Base-by-base conservation (phyloP, 2,329 filamentous ascomycete species). In the Amesomyces nigricolor region DNA sequence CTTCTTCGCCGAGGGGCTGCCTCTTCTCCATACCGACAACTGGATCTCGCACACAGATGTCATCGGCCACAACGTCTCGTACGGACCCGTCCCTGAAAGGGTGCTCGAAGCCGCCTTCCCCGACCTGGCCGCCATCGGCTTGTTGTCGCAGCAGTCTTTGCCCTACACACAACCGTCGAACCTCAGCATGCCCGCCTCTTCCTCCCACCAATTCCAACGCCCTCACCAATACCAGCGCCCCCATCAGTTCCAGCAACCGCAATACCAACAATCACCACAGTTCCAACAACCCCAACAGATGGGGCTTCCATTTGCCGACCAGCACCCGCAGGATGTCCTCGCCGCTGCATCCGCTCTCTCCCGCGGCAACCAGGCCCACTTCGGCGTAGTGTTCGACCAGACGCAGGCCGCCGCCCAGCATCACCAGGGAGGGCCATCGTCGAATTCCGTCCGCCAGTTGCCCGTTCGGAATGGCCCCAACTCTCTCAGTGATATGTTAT, bases 41-140 rank as follows among this genome's bases (percentile, higher is more conserved):
- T 84, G 80, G 80, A 68, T 82, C 56, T 71, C 86, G 17, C 85
- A 84, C 5, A 84, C 84, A 1, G 77, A 77, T 47, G 83, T 87
- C 61, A 80, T 88, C 71, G 84, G 84, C 49, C 82, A 84, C 11
- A 75, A 56, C 11, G 53, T 55, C 5, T 50, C 50, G 11, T 49
- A 50, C 14, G 51, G 54, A 17, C 44, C 39, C 29, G 43, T 35
- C 4, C 32, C 32, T n/a, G 39, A 14, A 19, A 44, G 35, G n/a
- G 37, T 49, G 26, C 8, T 45, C 17, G 46, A 50, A 29, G 11
- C 37, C 4, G 26, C 16, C 14, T 49, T 44, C 17, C 37, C 53
- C 2, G 47, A 35, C 40, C 17, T 50, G 17, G 38, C 57, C 16
- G 11, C 38, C 19, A 14, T 47, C 39, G 64, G 69, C 44, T 55